phyloP scores from a whole-genome alignment of 2,329 filamentous ascomycete species.

The Epichloe glyceriae region DNA sequence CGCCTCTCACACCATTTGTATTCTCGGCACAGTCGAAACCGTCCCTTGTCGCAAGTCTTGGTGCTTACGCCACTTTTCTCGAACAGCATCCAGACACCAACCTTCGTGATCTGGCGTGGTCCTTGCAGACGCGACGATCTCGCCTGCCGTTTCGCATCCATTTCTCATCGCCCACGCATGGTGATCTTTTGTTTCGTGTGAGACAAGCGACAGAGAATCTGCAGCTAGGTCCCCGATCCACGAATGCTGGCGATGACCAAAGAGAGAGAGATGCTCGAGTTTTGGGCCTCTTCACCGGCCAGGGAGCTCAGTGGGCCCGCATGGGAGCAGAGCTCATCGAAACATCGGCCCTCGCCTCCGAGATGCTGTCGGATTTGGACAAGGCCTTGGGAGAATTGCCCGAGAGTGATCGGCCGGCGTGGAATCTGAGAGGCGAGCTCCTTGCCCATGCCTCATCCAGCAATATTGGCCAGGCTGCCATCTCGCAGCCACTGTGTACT shows the following conservation, averaged over 20 bases:
- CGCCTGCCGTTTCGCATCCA: not conserved
- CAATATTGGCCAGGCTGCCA: constrained; percentile 2
- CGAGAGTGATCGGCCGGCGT: not conserved
- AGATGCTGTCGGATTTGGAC: not conserved
- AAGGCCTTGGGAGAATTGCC: not conserved
- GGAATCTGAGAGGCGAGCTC: constrained; percentile 1
- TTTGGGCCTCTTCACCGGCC: constrained; percentile 20
- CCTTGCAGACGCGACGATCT: constrained; percentile 3
- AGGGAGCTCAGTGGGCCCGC: constrained; percentile 20
- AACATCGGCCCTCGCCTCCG: not conserved
- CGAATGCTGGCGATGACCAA: constrained; percentile 5
- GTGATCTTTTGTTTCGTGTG: not conserved
- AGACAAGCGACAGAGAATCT: not conserved
- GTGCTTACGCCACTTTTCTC: constrained; percentile 1
- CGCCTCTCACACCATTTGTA: constrained; percentile 7
- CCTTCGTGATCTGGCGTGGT: not conserved
- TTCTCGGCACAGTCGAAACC: constrained; percentile 17
- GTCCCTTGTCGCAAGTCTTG: constrained; percentile 15
- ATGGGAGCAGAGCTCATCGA: constrained; percentile 19
- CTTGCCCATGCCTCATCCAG: not conserved
- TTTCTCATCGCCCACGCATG: not conserved
- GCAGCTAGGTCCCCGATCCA: not conserved
- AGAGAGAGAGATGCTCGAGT: no score
- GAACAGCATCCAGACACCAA: not conserved
- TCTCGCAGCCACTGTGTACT: constrained; percentile 21